Base-by-base conservation (phyloP, 2,329 filamentous ascomycete genomes). In the Parastagonospora nodorum region DNA sequence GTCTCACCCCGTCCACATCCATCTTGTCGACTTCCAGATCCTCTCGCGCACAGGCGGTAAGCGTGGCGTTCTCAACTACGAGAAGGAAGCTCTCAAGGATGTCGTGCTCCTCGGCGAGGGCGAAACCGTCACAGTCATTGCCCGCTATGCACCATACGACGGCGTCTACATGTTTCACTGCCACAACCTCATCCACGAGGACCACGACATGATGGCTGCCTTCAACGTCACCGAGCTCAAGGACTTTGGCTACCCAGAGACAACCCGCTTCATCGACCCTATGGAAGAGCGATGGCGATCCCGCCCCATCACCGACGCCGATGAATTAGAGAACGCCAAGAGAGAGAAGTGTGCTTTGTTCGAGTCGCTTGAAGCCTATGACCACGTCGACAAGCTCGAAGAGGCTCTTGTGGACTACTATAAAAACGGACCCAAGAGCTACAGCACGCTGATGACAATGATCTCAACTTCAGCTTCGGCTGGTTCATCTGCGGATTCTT, bases 1-100 rank as follows among this genome's bases (percentile, higher is more conserved):
- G 66, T 75, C 77, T 2, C 82, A 85, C 57, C 82, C 82, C 1
- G 69, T 77, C 28, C 83, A 86, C 64, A 78, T 85, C 41, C 83
- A 86, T 60, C 74, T 85, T 1, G 78, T 86, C 43, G 82, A 85
- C 59, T 82, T 86, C 67, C 77, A 80, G 48, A 74, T 86, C 31
- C 58, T 84, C 16, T 74, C 71, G 5, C 79, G 83, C 14, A 76
- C 64, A 0, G 78, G 79, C 3, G 76, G 76, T 7, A 68, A 73
- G 6, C 55, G 58, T 15, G 63, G 60, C 10, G 77, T 84, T 4
- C 58, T 75, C 53, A 74, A 79, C 0, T 85, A 85, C 56, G 83
- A 86, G 67, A 69, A 73, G 1, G 77, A 74, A 0, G 82, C 80
- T 0, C 75, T 84, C 14, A 85, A 85, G 66, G 83, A 86, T 56